A percentile compares a stretch with the other conserved stretches of the same genome.
These are phyloP conservation scores for Tulasnella sp. DNA, from an alignment of 768 basidiomycete species.

Conservation along the genomic window DNA sequence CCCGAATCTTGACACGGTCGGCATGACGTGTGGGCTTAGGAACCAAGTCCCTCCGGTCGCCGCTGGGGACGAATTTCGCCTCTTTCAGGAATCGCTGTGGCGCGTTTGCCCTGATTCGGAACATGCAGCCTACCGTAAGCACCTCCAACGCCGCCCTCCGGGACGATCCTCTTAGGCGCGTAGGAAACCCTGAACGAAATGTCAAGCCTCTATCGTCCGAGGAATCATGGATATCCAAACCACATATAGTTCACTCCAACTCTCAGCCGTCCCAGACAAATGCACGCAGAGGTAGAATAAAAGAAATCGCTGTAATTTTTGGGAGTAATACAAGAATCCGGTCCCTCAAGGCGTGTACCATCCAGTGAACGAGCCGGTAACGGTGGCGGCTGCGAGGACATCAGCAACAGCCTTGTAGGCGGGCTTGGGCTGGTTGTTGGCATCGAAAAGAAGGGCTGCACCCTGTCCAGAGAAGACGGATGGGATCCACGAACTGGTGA, in stretches of 20 bases:
- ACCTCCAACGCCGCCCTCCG: no score
- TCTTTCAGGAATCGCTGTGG: no score
- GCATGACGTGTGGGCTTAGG: no score
- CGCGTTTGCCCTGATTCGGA: no score
- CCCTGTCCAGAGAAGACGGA: conserved; percentile 35
- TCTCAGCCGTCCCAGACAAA: background rate
- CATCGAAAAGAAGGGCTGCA: conserved; percentile 24
- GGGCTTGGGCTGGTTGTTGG: conserved; percentile 27
- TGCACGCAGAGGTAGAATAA: background rate
- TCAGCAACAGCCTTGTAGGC: conserved; percentile 26
- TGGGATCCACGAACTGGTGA: conserved; percentile 33
- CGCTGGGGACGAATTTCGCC: no score
- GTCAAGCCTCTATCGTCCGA: no score
- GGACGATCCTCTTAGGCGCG: no score
- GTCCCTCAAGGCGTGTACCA: background rate
- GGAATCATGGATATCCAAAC: no score
- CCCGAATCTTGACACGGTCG: background rate
- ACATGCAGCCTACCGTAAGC: no score
- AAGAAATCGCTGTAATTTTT: background rate
- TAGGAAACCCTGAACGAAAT: no score
- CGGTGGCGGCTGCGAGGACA: conserved; percentile 11
- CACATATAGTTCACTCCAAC: no score
- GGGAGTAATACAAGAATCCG: background rate
- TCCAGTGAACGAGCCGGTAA: background rate
- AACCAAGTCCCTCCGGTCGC: no score